phyloP scores from a whole-genome alignment of 2,329 filamentous ascomycete genomes.

The Pyrenochaeta sp. region DNA sequence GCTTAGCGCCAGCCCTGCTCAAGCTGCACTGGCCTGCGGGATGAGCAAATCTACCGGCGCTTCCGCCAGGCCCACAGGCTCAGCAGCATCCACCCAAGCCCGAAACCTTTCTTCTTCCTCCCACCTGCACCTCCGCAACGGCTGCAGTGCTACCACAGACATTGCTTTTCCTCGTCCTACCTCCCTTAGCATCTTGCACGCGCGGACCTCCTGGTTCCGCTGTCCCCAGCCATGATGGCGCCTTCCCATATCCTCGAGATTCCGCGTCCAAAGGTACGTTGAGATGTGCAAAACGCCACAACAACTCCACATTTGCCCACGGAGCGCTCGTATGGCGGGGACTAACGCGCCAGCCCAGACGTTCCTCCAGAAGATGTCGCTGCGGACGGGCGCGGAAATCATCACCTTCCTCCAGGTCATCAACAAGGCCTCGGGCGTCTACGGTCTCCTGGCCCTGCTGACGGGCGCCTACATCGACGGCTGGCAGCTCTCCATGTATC shows the following conservation, averaged over 20 bases:
- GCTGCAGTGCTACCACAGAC: conserved; percentile 20
- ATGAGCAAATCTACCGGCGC: conserved; percentile 32
- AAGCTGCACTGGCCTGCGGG: too few relatives aligned
- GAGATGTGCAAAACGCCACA: conserved; percentile 10
- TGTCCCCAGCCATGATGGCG: conserved; percentile 36
- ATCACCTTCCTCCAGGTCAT: conserved; percentile 83
- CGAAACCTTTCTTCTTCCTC: conserved; percentile 9
- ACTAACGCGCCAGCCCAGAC: conserved; percentile 61
- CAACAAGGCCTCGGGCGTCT: conserved; percentile 91
- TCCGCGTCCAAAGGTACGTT: conserved; percentile 48
- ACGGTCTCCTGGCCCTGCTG: conserved; percentile 86
- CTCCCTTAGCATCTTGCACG: too few relatives aligned
- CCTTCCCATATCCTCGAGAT: conserved; percentile 45
- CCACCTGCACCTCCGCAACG: conserved; percentile 4
- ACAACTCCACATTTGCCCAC: too few relatives aligned
- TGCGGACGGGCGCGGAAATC: conserved; percentile 85
- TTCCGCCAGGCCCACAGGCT: conserved; percentile 13
- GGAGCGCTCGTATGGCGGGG: too few relatives aligned
- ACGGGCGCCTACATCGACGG: conserved; percentile 85
- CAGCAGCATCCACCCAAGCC: conserved; percentile 10
- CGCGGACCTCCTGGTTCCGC: conserved; percentile 5
- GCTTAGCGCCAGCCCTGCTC: conserved; percentile 25
- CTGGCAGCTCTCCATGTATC: conserved; percentile 88
- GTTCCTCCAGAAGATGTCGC: conserved; percentile 84
- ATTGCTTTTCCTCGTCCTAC: conserved; percentile 17